phyloP scores from a whole-genome alignment of 2,329 filamentous ascomycete species.

The Zopfia rhizophila region DNA sequence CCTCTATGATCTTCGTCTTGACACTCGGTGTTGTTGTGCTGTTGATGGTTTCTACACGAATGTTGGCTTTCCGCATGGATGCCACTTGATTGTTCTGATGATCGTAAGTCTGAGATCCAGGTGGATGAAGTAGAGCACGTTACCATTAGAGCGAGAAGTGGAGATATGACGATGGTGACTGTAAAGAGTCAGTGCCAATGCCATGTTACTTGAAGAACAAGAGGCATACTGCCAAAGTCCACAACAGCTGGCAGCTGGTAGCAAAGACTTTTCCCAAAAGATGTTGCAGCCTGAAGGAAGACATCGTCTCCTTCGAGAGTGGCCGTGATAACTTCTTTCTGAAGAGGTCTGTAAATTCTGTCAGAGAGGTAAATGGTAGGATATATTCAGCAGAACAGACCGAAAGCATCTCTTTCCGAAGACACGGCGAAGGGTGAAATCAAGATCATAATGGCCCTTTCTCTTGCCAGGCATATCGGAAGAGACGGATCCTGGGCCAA shows the following conservation, averaged over 20 bases:
- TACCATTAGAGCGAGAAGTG: conserved; percentile 89
- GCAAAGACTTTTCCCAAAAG: conserved; percentile 92
- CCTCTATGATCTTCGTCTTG: conserved; percentile 75
- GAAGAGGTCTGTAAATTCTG: conserved; percentile 71
- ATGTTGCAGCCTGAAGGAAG: conserved; percentile 89
- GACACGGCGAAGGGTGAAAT: conserved; percentile 77
- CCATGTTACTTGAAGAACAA: not conserved
- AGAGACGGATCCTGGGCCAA: no score
- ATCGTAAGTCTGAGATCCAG: not conserved
- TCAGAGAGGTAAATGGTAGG: conserved; percentile 12
- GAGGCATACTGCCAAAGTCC: conserved; percentile 78
- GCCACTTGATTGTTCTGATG: conserved; percentile 88
- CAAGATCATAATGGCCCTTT: conserved; percentile 65
- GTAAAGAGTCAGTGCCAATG: conserved; percentile 27
- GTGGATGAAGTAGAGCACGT: conserved; percentile 21
- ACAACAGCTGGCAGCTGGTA: conserved; percentile 92
- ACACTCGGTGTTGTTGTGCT: conserved; percentile 77
- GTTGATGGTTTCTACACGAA: conserved; percentile 87
- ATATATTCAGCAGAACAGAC: conserved; percentile 53
- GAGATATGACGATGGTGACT: conserved; percentile 93
- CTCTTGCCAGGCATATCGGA: conserved; percentile 42
- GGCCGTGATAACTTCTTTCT: conserved; percentile 86
- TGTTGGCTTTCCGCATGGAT: conserved; percentile 76
- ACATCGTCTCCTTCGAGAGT: conserved; percentile 87
- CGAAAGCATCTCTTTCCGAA: conserved; percentile 80